Conservation (phyloP, 2,329 filamentous ascomycete species). For the Aspergillus spinulosporus region DNA sequence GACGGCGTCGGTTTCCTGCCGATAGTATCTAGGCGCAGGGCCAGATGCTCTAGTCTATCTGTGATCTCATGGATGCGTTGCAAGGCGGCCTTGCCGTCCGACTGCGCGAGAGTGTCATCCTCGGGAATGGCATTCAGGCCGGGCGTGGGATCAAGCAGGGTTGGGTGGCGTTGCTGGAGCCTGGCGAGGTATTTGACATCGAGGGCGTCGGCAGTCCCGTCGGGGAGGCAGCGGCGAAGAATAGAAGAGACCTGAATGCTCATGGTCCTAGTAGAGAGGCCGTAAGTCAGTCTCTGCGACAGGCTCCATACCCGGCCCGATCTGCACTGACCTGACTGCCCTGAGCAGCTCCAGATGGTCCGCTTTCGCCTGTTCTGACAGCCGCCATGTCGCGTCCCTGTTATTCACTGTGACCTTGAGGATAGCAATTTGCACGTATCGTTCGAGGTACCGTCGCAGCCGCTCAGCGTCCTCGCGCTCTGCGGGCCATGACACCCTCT, state of each 20-base stretch:
- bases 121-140: slow-evolving; percentile 13
- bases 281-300: slow-evolving; percentile 5
- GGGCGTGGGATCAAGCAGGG: slow-evolving; percentile 9
- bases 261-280: slow-evolving; percentile 17
- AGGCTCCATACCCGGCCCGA: too few relatives aligned
- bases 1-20: not conserved
- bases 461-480: slow-evolving; percentile 17
- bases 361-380: slow-evolving; percentile 2
- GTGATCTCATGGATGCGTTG: slow-evolving; percentile 14
- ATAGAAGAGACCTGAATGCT: slow-evolving; percentile 15
- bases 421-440: slow-evolving; percentile 17
- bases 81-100: slow-evolving; percentile 8
- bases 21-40: slow-evolving; percentile 4
- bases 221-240: slow-evolving; percentile 12
- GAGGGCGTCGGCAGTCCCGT: not conserved
- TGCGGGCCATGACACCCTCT: slow-evolving; percentile 15
- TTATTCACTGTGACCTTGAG: slow-evolving; percentile 13
- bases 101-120: slow-evolving; percentile 3
- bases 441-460: slow-evolving; percentile 12
- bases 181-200: slow-evolving; percentile 12
- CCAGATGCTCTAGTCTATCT: slow-evolving; percentile 9
- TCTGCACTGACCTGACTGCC: slow-evolving; percentile 10
- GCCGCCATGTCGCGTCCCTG: slow-evolving; percentile 1
- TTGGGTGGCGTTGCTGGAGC: slow-evolving; percentile 1
- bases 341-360: slow-evolving; percentile 17